Percentiles rank a stretch among this genome's conserved stretches.
Evolutionary conservation across 805 yeast genomes (phyloP).

Genomic region (Pichia californica): DNA sequence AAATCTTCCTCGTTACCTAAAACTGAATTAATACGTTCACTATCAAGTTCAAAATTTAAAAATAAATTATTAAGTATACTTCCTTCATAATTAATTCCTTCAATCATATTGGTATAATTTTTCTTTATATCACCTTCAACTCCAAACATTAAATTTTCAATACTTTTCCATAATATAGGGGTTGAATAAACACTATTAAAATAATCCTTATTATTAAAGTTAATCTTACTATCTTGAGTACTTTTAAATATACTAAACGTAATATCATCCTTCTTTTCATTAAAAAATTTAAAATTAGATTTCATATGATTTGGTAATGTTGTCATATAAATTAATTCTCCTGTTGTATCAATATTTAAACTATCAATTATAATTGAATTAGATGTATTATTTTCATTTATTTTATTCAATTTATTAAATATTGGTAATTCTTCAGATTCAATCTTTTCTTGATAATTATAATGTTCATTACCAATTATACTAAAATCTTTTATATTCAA

Average conservation of each 20-base stretch:
- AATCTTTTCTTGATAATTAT: slow-evolving; percentile 11
- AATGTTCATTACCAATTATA: background rate
- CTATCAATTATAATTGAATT: background rate
- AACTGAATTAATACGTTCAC: slow-evolving; percentile 4
- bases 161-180: slow-evolving; percentile 11
- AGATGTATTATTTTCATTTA: background rate
- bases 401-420: slow-evolving; percentile 12
- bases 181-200: slow-evolving; percentile 12
- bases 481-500: background rate
- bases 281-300: slow-evolving; percentile 2
- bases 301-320: background rate
- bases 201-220: background rate
- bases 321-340: slow-evolving; percentile 4
- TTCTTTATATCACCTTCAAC: background rate
- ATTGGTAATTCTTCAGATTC: slow-evolving; percentile 10
- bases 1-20: background rate
- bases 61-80: slow-evolving; percentile 4
- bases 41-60: slow-evolving; percentile 5
- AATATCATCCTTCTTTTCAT: slow-evolving; percentile 5
- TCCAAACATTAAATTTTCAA: background rate
- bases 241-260: slow-evolving; percentile 4
- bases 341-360: slow-evolving; percentile 5
- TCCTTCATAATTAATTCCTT: background rate
- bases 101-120: background rate
- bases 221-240: background rate